These are phyloP conservation scores for Leccinum subgranulosum DNA, from an alignment of 768 basidiomycete species.

Conservation along the genomic window DNA sequence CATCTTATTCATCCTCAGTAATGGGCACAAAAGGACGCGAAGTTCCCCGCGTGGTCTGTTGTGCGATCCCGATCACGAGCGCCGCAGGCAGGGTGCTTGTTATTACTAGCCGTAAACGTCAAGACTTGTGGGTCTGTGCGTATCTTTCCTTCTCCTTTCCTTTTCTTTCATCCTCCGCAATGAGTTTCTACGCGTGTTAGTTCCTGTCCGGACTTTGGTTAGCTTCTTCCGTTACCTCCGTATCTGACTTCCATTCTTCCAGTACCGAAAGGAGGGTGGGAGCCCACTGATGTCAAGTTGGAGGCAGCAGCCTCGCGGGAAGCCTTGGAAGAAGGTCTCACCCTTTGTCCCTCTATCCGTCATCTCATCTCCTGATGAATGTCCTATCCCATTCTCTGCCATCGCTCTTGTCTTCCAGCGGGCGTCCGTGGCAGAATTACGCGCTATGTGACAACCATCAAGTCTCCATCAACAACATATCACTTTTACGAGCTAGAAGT, in stretches of 20 bases:
- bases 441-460: slow-evolving; percentile 80
- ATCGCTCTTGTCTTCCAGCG: slow-evolving; percentile 46
- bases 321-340: slow-evolving; percentile 96
- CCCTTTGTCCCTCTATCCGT: slow-evolving; percentile 74
- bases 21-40: slow-evolving; percentile 72
- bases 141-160: slow-evolving; percentile 28
- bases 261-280: slow-evolving; percentile 96
- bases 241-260: slow-evolving; percentile 12
- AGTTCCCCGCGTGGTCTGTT: slow-evolving; percentile 83
- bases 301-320: slow-evolving; percentile 89
- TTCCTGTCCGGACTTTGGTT: not conserved
- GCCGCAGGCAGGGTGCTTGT: slow-evolving; percentile 76
- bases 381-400: slow-evolving; percentile 40
- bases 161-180: not conserved
- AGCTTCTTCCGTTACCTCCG: not conserved
- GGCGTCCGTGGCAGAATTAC: slow-evolving; percentile 86
- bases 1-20: slow-evolving; percentile 7
- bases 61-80: slow-evolving; percentile 80
- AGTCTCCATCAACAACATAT: slow-evolving; percentile 75
- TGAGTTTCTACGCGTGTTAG: not conserved
- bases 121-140: slow-evolving; percentile 86
- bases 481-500: slow-evolving; percentile 92
- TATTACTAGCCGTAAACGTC: slow-evolving; percentile 80
- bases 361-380: slow-evolving; percentile 67
- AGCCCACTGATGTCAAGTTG: slow-evolving; percentile 72